Percentiles rank a stretch among this genome's conserved stretches.
Evolutionary conservation across 129 eudicot species (phyloP).

Genomic region (Flaveria sonorensis): DNA sequence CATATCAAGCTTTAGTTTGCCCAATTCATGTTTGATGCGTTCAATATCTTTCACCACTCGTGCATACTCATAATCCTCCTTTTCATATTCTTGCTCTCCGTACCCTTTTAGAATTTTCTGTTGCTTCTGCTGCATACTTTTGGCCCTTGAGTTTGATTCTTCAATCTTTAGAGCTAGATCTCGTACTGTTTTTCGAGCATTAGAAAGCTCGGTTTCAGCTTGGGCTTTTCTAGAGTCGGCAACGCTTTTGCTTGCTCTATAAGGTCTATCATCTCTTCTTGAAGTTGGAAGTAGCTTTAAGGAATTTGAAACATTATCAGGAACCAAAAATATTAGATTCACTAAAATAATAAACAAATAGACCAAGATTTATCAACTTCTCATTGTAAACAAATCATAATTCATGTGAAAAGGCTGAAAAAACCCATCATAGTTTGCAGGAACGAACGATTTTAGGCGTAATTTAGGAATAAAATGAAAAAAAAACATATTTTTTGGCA

Average conservation of each 20-base stretch:
- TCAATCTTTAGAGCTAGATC: constrained; percentile 57
- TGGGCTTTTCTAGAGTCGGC: constrained; percentile 49
- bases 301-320: constrained; percentile 19
- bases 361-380: not conserved
- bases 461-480: not conserved
- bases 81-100: constrained; percentile 26
- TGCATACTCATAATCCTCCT: constrained; percentile 38
- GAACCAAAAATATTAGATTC: not conserved
- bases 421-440: constrained; percentile 6
- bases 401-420: constrained; percentile 13
- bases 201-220: constrained; percentile 54
- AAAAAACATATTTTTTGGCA: not conserved
- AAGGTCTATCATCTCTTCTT: constrained; percentile 38
- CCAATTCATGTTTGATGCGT: constrained; percentile 60
- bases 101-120: constrained; percentile 20
- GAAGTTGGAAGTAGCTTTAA: constrained; percentile 30
- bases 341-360: not conserved
- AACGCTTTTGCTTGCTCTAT: constrained; percentile 36
- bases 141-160: constrained; percentile 60
- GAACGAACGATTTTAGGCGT: not conserved
- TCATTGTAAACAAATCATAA: not conserved
- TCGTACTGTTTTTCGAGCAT: constrained; percentile 56
- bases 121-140: constrained; percentile 43
- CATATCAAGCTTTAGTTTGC: constrained; percentile 66
- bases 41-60: constrained; percentile 62